Percentiles rank a stretch among this genome's conserved stretches.
Conservation (phyloP, 164 flowering plant genomes). For the Akebia trifoliata region DNA sequence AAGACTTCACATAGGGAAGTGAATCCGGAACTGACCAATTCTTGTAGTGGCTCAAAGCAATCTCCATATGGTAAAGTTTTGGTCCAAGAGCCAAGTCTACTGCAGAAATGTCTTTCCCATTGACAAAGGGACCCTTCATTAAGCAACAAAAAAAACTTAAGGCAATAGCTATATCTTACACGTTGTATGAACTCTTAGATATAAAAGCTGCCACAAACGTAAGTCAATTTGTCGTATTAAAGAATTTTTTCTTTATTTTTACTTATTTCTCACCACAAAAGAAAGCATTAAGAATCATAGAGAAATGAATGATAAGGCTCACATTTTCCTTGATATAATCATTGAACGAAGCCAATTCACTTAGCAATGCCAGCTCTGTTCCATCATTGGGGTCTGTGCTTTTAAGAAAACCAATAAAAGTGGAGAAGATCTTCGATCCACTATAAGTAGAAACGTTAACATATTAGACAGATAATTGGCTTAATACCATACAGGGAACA, state of each 20-base stretch:
- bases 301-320: constrained; percentile 25
- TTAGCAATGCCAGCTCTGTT: constrained; percentile 73
- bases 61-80: constrained; percentile 86
- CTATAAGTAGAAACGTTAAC: constrained; percentile 32
- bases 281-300: not conserved
- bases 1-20: constrained; percentile 64
- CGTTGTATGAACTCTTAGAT: not conserved
- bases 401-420: constrained; percentile 80
- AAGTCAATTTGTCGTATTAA: too few species aligned
- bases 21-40: constrained; percentile 88
- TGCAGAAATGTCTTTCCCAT: constrained; percentile 73
- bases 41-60: constrained; percentile 84
- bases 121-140: constrained; percentile 82
- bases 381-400: constrained; percentile 91
- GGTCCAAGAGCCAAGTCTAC: constrained; percentile 89
- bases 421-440: constrained; percentile 86
- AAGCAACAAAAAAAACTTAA: constrained; percentile 12
- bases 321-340: constrained; percentile 76
- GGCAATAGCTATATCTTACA: too few species aligned
- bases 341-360: constrained; percentile 64
- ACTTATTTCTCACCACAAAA: not conserved
- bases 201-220: not conserved
- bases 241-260: not conserved
- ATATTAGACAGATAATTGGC: not conserved
- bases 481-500: not conserved